These are phyloP conservation scores for Colletotrichum tropicicola DNA, from an alignment of 2,329 filamentous ascomycete species.

Conservation along the genomic window DNA sequence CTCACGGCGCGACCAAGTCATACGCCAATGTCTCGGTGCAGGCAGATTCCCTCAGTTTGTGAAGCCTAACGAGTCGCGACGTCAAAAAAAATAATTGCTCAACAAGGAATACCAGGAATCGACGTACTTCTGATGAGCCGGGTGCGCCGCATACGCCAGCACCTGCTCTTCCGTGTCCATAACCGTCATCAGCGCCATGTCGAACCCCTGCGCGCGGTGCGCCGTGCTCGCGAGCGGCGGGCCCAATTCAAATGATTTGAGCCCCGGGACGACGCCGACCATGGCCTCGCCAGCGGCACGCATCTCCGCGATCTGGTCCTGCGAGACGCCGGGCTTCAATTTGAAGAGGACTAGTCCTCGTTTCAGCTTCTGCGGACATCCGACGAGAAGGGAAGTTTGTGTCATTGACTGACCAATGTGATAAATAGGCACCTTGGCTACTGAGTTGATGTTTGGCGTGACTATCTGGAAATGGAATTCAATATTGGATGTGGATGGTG, in stretches of 20 bases:
- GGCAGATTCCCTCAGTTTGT: constrained; percentile 20
- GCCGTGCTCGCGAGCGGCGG: constrained; percentile 29
- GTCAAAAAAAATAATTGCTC: too few species aligned
- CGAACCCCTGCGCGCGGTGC: constrained; percentile 29
- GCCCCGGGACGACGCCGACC: constrained; percentile 10
- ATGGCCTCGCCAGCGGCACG: constrained; percentile 2
- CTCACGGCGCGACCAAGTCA: constrained; percentile 19
- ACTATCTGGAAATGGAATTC: not conserved
- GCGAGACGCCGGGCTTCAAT: constrained; percentile 10
- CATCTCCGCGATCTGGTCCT: not conserved
- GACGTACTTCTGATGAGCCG: constrained; percentile 26
- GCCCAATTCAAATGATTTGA: not conserved
- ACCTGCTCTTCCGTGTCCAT: constrained; percentile 32
- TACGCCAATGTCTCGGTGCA: constrained; percentile 29
- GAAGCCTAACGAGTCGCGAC: constrained; percentile 8
- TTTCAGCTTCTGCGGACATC: not conserved
- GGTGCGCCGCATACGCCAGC: constrained; percentile 29
- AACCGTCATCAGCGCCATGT: constrained; percentile 31
- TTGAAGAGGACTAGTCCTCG: constrained; percentile 20
- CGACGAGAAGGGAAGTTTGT: too few species aligned
- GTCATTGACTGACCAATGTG: constrained; percentile 9
- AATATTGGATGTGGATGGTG: too few species aligned
- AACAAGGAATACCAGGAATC: too few species aligned
- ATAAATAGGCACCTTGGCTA: constrained; percentile 8
- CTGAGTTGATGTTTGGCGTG: too few species aligned